Conservation (phyloP, 1,139 yeast species). For the Suhomyces bokatorum region DNA sequence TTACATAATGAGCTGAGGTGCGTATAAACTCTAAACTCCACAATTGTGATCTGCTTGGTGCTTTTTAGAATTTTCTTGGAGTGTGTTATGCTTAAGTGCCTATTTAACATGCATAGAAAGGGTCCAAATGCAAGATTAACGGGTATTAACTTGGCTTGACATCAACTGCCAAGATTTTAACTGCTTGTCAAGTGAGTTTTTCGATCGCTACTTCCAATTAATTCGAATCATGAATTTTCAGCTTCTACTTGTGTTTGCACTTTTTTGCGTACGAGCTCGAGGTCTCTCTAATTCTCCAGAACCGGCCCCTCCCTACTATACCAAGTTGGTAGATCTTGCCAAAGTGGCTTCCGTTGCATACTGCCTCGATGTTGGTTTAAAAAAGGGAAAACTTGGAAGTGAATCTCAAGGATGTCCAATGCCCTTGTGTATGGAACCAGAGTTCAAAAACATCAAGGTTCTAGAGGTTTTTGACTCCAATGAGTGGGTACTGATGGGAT, state of each 20-base stretch:
- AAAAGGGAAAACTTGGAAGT: conserved; percentile 25
- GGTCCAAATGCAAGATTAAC: too few species aligned
- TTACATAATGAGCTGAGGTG: conserved; percentile 49
- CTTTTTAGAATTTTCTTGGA: background rate
- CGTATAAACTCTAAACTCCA: conserved; percentile 7
- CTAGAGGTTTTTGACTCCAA: conserved; percentile 41
- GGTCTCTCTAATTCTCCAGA: background rate
- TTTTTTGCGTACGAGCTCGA: background rate
- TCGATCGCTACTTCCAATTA: too few species aligned
- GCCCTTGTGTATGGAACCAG: conserved; percentile 22
- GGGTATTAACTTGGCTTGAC: too few species aligned
- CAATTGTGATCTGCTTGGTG: background rate
- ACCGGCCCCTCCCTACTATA: conserved; percentile 20
- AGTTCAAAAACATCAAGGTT: conserved; percentile 29
- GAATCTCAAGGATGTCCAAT: conserved; percentile 24
- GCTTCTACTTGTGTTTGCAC: background rate
- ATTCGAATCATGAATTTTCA: background rate
- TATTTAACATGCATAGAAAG: background rate
- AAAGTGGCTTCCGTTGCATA: conserved; percentile 39
- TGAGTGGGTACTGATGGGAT: conserved; percentile 48
- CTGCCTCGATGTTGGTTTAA: conserved; percentile 36
- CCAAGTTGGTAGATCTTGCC: conserved; percentile 35
- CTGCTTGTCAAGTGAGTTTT: too few species aligned
- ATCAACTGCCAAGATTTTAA: too few species aligned
- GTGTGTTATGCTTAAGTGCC: background rate